phyloP scores from a whole-genome alignment of 2,329 filamentous ascomycete species.

The Fusarium anguioides region DNA sequence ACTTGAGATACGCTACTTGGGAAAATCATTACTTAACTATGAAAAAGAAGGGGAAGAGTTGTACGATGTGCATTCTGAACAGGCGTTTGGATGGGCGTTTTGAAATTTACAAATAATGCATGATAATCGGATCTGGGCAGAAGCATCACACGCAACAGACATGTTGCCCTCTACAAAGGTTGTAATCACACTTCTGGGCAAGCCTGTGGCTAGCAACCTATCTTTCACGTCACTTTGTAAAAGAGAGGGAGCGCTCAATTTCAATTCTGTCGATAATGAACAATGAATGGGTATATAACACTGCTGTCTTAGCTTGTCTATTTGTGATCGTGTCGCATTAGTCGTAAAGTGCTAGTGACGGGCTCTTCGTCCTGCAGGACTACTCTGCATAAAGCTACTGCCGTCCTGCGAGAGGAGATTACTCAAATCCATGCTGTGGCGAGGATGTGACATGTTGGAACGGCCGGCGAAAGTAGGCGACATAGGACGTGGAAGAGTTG shows the following conservation, averaged over 20 bases:
- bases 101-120: conserved; percentile 27
- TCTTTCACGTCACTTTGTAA: neutral
- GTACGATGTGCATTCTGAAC: conserved; percentile 35
- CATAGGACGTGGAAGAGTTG: conserved; percentile 49
- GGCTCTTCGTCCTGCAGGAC: conserved; percentile 59
- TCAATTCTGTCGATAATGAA: conserved; percentile 32
- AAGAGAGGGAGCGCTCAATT: conserved; percentile 26
- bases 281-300: conserved; percentile 41
- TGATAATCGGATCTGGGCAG: conserved; percentile 23
- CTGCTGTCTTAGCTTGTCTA: conserved; percentile 25
- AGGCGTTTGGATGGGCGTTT: conserved; percentile 43
- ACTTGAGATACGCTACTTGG: neutral
- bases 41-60: conserved; percentile 9
- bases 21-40: neutral
- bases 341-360: conserved; percentile 40
- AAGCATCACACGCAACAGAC: conserved; percentile 22
- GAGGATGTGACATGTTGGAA: conserved; percentile 42
- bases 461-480: conserved; percentile 53
- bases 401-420: conserved; percentile 67
- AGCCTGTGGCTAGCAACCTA: conserved; percentile 22
- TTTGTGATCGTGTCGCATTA: conserved; percentile 25
- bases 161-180: conserved; percentile 35
- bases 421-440: conserved; percentile 67
- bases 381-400: conserved; percentile 67
- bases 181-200: conserved; percentile 33